Percentiles rank a stretch among this genome's conserved stretches.
phyloP scores from a whole-genome alignment of 805 yeast genomes.

The Yamadazyma akitaensis region DNA sequence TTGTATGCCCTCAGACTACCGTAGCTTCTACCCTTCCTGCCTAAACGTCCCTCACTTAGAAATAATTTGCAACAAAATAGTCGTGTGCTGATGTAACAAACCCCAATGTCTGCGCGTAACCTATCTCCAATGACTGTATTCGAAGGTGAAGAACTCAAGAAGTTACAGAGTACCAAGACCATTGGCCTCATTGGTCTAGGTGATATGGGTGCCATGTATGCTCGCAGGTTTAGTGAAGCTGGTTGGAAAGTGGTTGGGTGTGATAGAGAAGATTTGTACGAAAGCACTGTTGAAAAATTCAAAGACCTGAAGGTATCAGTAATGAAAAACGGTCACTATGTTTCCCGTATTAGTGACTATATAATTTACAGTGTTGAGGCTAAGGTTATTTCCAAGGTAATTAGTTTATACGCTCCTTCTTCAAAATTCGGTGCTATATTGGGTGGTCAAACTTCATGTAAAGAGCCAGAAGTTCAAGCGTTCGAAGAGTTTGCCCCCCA shows the following conservation, averaged over 20 bases:
- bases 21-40: neutral
- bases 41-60: neutral
- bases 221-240: constrained; percentile 67
- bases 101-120: neutral
- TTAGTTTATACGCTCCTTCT: constrained; percentile 75
- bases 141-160: constrained; percentile 10
- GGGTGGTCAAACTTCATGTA: constrained; percentile 98
- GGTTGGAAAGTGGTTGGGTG: constrained; percentile 92
- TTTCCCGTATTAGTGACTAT: constrained; percentile 77
- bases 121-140: constrained; percentile 45
- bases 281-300: constrained; percentile 39
- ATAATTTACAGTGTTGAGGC: constrained; percentile 93
- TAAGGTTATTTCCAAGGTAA: constrained; percentile 71
- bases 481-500: constrained; percentile 71
- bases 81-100: neutral
- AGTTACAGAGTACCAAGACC: constrained; percentile 37
- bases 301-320: constrained; percentile 49
- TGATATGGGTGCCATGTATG: constrained; percentile 93
- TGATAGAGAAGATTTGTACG: constrained; percentile 68
- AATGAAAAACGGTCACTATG: constrained; percentile 76
- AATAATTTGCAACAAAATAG: neutral
- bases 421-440: constrained; percentile 86
- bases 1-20: no score
- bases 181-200: constrained; percentile 95
- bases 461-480: constrained; percentile 83